Evolutionary conservation across 305 asterid species (phyloP).

Genomic region (Fraxinus angustifolia): DNA sequence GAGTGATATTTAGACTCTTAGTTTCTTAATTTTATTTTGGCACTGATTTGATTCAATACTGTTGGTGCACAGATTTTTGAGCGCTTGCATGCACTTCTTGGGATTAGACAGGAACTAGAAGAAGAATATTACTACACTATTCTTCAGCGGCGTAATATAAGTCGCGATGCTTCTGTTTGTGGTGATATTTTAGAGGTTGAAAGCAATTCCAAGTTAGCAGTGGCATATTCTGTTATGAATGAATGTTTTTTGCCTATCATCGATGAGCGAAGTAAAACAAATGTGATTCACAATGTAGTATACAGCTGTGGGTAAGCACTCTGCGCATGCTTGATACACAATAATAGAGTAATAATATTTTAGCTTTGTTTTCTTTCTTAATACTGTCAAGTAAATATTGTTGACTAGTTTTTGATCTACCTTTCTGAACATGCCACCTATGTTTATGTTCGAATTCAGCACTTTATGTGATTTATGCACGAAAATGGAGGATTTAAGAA

Average conservation of each 20-base stretch:
- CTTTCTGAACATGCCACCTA: neutral
- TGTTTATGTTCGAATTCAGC: neutral
- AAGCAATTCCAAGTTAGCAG: constrained; percentile 78
- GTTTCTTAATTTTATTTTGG: constrained; percentile 10
- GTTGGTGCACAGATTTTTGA: constrained; percentile 49
- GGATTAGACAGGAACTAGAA: constrained; percentile 62
- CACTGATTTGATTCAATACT: constrained; percentile 27
- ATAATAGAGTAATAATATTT: neutral
- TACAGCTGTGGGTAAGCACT: constrained; percentile 78
- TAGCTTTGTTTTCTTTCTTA: neutral
- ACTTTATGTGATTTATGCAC: neutral
- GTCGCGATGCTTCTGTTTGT: constrained; percentile 30
- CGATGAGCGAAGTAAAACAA: constrained; percentile 74
- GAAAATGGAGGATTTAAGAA: neutral
- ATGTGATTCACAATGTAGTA: constrained; percentile 71
- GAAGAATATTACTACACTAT: constrained; percentile 72
- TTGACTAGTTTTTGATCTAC: neutral
- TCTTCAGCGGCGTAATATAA: constrained; percentile 54
- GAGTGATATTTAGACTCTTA: neutral
- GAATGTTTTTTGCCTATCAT: constrained; percentile 83
- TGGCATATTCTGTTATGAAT: constrained; percentile 70
- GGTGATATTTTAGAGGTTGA: constrained; percentile 42
- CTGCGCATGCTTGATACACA: constrained; percentile 16
- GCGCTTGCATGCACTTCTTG: constrained; percentile 60
- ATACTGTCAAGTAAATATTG: neutral